These are phyloP conservation scores for Nicotiana knightiana DNA, from an alignment of 257 asterid species.

Conservation along the genomic window DNA sequence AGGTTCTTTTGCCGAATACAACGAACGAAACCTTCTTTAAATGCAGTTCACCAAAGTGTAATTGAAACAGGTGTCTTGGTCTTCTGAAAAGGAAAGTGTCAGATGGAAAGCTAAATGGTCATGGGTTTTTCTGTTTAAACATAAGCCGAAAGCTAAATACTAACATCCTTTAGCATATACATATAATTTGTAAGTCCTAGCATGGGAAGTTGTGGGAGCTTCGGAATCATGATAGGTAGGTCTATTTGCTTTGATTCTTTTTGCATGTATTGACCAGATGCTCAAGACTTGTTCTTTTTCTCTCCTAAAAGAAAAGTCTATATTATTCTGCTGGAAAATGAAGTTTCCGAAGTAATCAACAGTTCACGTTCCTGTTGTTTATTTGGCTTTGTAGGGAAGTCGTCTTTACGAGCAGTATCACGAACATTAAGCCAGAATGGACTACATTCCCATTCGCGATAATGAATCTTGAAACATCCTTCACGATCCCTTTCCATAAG, in stretches of 20 bases:
- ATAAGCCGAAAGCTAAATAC: neutral
- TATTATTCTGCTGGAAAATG: neutral
- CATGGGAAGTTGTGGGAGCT: neutral
- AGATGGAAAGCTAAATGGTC: neutral
- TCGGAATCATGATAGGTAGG: neutral
- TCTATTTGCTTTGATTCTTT: neutral
- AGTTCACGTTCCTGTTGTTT: neutral
- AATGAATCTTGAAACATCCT: neutral
- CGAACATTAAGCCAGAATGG: neutral
- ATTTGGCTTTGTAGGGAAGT: neutral
- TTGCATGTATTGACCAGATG: neutral
- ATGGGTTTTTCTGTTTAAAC: neutral
- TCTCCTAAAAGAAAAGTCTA: neutral
- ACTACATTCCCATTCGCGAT: neutral
- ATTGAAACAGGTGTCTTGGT: conserved; percentile 2
- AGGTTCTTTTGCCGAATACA: neutral
- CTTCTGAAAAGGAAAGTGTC: neutral
- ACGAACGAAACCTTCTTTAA: neutral
- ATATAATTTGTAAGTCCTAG: neutral
- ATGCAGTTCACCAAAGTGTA: neutral
- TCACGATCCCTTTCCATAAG: neutral
- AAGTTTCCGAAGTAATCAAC: neutral
- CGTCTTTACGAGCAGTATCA: neutral
- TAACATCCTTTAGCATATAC: neutral
- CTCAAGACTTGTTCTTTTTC: neutral